Evolutionary conservation across 2,329 filamentous ascomycete genomes (phyloP), one percentile per base, ranked within the genome.

Genomic region (Biscogniauxia marginata): DNA sequence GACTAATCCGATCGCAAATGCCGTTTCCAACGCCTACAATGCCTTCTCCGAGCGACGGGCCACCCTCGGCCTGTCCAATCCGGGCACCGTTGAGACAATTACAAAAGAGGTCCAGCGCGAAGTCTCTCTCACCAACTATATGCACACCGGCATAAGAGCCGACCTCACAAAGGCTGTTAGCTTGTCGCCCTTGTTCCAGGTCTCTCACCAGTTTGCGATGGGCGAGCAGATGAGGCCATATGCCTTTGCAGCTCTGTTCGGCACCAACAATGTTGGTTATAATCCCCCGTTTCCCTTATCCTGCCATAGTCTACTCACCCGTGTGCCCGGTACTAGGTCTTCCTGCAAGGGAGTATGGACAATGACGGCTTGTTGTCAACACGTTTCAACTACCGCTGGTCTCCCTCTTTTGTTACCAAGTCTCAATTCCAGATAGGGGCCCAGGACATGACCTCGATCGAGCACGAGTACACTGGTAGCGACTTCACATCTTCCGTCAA

Each of bases 141-240:
- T 95, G 86, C 98, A 99, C 81, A 90, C 91, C 46, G 95, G 95
- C 70, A 84, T 99, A 74, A 90, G 93, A 73, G 96, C 93, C 74
- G 95, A 99, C 76, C 81, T 98, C 73, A 97, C 92, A 73, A 98
- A 97, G 83, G 87, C 91, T 72, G 96, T 98, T 79, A 95, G 92
- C 83, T 85, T 96, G 74, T 85, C 87, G 56, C 95, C 95, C 56
- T 80, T 98, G 65, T 99, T 99, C 83, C 93, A 98, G 78, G 90
- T 97, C 67, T 97, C 93, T 64, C 95, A 99, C 79, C 91, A 95
- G 67, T 95, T 99, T 75, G 89, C 93, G 54, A 91, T 97, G 85
- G 93, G 95, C 67, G 91, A 96, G 77, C 87, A 89, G 65, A 82
- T 96, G 74, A 93, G 93, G 73, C 95, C 95, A 39, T 99, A 99